Base-by-base conservation (phyloP, 768 basidiomycete species). In the Kwoniella mangroviensis region DNA sequence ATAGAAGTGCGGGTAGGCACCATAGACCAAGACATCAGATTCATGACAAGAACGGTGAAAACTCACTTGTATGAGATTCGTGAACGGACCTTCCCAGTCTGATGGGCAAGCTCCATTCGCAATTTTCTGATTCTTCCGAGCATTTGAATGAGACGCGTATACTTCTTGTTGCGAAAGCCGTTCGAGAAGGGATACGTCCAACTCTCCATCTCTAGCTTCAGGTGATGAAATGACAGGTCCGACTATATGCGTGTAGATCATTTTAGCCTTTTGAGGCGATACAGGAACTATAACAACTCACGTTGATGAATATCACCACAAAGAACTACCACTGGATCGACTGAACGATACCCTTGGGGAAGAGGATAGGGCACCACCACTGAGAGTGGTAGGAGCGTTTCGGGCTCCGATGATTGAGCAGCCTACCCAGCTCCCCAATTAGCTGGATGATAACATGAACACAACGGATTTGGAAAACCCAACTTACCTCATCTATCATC, bases 361-460 rank as follows among this genome's bases (percentile, higher is more conserved):
- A 68, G 24, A 42, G 57, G 34, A 13, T 67, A 55, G 0, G 75
- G 72, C 21, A 74, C 63, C 1, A 80, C 64, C 15, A 79, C 79
- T 17, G 78, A 73, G 21, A 84, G 62, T 0, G 84, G 82, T 11
- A 81, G 73, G 4, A 77, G 59, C 0, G 77, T 63, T 54, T 84
- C 84, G 3, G 81, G 79, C 61, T 84, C 84, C n/a, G 79, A 77
- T 0, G 79, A 81, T 75, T 84, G 84, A 1, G 71, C 84, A 0
- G 83, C 84, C 80, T 81, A 67, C 42, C 17, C 22, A 34, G 9
- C 34, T 34, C 34, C 3, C 34, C 34, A 34, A 34, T 34, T 34
- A 34, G 34, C 34, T 34, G 6, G 34, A 7, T 34, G 34, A 34
- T 34, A 7, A 34, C 1, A 34, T 7, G 34, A 34, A 34, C 34